Evolutionary conservation across 352 stramenopile genomes (phyloP).

Genomic region (Blastocystis hominis): DNA sequence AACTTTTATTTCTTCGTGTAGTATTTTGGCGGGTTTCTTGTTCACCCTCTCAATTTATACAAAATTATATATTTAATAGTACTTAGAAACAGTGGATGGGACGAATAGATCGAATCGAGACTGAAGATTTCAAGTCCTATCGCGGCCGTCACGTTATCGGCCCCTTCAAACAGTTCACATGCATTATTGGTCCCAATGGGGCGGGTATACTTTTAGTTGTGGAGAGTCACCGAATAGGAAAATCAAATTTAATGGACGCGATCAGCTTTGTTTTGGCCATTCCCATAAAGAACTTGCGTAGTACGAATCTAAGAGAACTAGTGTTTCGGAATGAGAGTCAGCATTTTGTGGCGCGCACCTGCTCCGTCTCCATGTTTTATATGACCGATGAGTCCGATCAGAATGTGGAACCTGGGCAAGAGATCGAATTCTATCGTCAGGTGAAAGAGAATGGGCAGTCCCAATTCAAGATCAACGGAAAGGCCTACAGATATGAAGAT

Average conservation of each 20-base stretch:
- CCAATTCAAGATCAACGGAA: conserved; percentile 71
- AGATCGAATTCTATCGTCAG: conserved; percentile 80
- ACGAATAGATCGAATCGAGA: conserved; percentile 80
- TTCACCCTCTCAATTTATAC: background rate
- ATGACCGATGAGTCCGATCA: conserved; percentile 69
- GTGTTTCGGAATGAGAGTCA: conserved; percentile 76
- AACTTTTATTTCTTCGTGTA: conserved; percentile 26
- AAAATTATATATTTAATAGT: background rate
- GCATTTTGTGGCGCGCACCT: conserved; percentile 64
- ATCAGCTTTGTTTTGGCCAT: conserved; percentile 95
- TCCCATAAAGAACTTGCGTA: conserved; percentile 85
- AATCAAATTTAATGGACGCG: conserved; percentile 84
- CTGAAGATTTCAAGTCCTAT: conserved; percentile 99
- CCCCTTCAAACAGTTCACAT: conserved; percentile 92
- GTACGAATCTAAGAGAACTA: conserved; percentile 86
- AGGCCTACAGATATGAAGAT: conserved; percentile 69
- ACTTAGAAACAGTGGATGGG: conserved; percentile 66
- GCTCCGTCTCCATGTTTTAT: conserved; percentile 85
- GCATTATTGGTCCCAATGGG: conserved; percentile 91
- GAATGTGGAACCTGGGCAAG: conserved; percentile 62
- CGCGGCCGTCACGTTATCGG: conserved; percentile 81
- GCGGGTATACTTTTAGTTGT: conserved; percentile 60
- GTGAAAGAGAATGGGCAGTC: conserved; percentile 79
- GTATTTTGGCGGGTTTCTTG: background rate
- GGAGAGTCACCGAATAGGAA: conserved; percentile 63